Percentiles rank a stretch among this genome's conserved stretches.
These are phyloP conservation scores for Colletotrichum phormii DNA, from an alignment of 2,329 filamentous ascomycete genomes.

Conservation along the genomic window DNA sequence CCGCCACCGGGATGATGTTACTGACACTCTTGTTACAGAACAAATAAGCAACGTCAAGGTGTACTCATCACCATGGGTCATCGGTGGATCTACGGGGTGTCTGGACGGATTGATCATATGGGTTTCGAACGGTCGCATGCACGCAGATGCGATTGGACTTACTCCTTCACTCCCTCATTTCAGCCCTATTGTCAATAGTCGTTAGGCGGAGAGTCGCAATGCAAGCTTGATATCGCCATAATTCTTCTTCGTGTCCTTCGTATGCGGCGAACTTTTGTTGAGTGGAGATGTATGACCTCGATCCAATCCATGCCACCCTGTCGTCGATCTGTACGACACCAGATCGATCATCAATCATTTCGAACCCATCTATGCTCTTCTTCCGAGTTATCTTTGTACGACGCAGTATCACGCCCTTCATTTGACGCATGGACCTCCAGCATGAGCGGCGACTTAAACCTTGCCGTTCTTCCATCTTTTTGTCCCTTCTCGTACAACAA, in stretches of 20 bases:
- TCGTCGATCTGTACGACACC: background rate
- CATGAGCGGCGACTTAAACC: too few relatives aligned
- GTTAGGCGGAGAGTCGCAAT: slow-evolving; percentile 5
- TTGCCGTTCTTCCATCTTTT: background rate
- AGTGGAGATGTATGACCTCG: background rate
- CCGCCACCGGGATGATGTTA: background rate
- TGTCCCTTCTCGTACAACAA: background rate
- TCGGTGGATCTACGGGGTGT: background rate
- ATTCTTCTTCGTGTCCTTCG: background rate
- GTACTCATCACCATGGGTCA: background rate
- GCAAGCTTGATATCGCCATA: background rate
- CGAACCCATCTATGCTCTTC: background rate
- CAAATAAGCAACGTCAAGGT: slow-evolving; percentile 25
- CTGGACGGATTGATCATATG: background rate
- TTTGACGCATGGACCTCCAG: background rate
- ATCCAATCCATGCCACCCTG: background rate
- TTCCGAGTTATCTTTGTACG: background rate
- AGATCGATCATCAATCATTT: background rate
- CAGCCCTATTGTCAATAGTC: background rate
- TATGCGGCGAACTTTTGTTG: background rate
- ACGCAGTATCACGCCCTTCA: background rate
- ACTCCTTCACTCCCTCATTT: background rate
- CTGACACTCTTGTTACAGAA: slow-evolving; percentile 6
- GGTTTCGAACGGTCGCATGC: background rate
- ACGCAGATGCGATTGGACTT: background rate